Conservation (phyloP, 768 basidiomycete genomes). For the Lactarius tabidus region DNA sequence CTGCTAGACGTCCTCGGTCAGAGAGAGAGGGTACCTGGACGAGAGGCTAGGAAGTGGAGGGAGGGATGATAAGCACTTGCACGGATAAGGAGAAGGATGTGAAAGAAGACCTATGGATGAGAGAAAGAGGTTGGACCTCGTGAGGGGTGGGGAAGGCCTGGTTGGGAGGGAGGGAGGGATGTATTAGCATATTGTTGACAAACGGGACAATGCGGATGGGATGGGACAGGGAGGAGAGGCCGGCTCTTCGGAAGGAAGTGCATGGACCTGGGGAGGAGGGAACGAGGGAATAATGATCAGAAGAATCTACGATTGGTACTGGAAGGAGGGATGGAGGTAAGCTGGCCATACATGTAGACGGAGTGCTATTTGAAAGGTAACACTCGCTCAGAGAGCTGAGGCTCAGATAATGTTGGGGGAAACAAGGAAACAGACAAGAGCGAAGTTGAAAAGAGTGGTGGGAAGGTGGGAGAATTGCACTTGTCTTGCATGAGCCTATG, state of each 20-base stretch:
- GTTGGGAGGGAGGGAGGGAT: constrained; percentile 5
- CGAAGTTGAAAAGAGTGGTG: no score
- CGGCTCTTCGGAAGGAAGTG: constrained; percentile 14
- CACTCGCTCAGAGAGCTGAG: constrained; percentile 26
- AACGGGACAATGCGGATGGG: constrained; percentile 15
- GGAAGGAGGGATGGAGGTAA: constrained; percentile 15
- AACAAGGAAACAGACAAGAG: no score
- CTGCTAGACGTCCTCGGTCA: constrained; percentile 27
- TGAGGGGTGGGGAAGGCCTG: constrained; percentile 14
- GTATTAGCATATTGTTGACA: constrained; percentile 20
- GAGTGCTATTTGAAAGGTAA: constrained; percentile 16
- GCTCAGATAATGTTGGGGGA: no score
- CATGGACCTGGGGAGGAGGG: constrained; percentile 20
- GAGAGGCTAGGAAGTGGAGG: background rate
- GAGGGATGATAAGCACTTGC: constrained; percentile 19
- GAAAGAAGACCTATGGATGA: background rate
- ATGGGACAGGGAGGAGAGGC: constrained; percentile 15
- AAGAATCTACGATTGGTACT: constrained; percentile 23
- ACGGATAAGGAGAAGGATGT: constrained; percentile 10
- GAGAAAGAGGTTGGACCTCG: constrained; percentile 6
- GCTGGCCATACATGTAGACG: constrained; percentile 18
- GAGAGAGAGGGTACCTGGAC: constrained; percentile 12
- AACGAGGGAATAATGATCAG: constrained; percentile 16
- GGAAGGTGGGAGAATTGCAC: no score
- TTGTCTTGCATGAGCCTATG: no score